Evolutionary conservation across 2,329 filamentous ascomycete species (phyloP).

Genomic region (Ceratocystis alfenasii): DNA sequence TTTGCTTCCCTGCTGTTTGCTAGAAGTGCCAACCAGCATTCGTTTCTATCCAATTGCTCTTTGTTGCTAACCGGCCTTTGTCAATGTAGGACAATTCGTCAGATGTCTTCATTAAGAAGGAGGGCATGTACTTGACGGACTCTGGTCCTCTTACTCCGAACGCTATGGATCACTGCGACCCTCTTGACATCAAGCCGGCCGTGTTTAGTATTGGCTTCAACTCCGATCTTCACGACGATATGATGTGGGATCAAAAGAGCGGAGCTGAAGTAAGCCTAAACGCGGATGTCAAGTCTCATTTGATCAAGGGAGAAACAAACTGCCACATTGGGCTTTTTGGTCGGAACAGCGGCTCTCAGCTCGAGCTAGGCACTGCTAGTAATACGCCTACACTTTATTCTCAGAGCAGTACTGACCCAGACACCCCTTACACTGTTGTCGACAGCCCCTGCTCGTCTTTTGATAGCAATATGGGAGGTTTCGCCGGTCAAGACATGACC

Average conservation of each 20-base stretch:
- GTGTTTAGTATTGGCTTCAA: background rate
- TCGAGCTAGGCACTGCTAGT: background rate
- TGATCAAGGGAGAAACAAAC: background rate
- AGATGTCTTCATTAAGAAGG: background rate
- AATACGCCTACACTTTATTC: background rate
- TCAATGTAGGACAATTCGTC: background rate
- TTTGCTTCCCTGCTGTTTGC: background rate
- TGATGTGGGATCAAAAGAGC: background rate
- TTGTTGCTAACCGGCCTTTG: background rate
- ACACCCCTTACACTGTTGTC: constrained; percentile 4
- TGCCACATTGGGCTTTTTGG: background rate
- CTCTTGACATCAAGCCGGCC: background rate
- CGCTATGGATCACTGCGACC: background rate
- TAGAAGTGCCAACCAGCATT: background rate
- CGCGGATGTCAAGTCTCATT: background rate
- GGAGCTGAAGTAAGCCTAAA: background rate
- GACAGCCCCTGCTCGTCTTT: constrained; percentile 13
- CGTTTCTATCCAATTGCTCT: background rate
- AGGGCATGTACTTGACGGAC: background rate
- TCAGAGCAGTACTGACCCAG: background rate
- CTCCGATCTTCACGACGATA: background rate
- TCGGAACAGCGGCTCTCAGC: background rate
- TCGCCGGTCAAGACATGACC: background rate
- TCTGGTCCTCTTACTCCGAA: background rate
- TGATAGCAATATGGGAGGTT: constrained; percentile 12